phyloP scores from a whole-genome alignment of 2,329 filamentous ascomycete genomes.

The Aspergillus latus region DNA sequence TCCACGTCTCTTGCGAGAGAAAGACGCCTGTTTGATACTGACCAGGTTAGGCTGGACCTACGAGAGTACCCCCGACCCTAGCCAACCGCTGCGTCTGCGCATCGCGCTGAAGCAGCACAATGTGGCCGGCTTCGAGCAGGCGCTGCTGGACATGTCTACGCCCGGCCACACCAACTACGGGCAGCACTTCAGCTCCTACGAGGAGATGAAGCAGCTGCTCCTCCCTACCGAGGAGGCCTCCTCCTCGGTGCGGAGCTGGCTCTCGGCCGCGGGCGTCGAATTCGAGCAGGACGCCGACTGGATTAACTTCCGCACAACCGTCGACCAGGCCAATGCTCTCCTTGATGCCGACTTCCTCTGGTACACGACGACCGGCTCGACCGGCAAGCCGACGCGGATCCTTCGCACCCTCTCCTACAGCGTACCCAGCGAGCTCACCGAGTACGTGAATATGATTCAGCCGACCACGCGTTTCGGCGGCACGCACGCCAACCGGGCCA shows the following conservation, averaged over 20 bases:
- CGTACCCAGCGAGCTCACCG: slow-evolving; percentile 35
- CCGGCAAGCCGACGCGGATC: slow-evolving; percentile 25
- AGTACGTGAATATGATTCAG: slow-evolving; percentile 42
- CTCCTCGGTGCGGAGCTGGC: slow-evolving; percentile 48
- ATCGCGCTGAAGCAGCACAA: slow-evolving; percentile 40
- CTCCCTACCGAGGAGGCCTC: slow-evolving; percentile 44
- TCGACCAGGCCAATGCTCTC: slow-evolving; percentile 38
- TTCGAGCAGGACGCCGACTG: slow-evolving; percentile 39
- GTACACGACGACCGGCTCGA: slow-evolving; percentile 32
- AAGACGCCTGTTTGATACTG: background rate
- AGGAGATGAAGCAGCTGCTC: slow-evolving; percentile 53
- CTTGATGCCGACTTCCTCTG: slow-evolving; percentile 43
- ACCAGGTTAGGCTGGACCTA: slow-evolving; percentile 33
- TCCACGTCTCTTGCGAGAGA: background rate
- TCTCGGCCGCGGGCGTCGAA: slow-evolving; percentile 43
- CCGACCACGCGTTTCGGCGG: slow-evolving; percentile 46
- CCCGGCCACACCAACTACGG: slow-evolving; percentile 51
- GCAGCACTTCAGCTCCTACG: slow-evolving; percentile 47
- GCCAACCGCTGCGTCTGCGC: slow-evolving; percentile 34
- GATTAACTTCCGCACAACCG: slow-evolving; percentile 39
- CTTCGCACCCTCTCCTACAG: slow-evolving; percentile 45
- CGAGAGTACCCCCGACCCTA: slow-evolving; percentile 25
- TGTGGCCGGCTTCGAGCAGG: slow-evolving; percentile 43
- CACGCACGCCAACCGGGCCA: slow-evolving; percentile 30
- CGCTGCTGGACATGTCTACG: slow-evolving; percentile 52